Evolutionary conservation across 176 grass and related monocot species (phyloP).

Genomic region (Oryza officinalis): DNA sequence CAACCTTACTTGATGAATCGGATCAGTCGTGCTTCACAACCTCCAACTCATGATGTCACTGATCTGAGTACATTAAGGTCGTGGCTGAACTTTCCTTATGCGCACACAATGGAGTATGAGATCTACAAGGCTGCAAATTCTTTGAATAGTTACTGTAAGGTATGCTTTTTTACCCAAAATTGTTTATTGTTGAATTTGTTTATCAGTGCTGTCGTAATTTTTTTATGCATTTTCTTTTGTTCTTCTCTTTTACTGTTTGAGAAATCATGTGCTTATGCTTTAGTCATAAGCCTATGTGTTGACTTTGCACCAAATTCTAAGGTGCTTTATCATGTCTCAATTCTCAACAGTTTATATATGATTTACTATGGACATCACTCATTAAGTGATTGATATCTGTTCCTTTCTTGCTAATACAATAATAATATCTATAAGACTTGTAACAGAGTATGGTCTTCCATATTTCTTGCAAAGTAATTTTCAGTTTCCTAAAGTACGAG

Average conservation of each 20-base stretch:
- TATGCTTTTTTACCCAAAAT: constrained; percentile 19
- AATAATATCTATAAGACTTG: background rate
- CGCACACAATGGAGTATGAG: constrained; percentile 63
- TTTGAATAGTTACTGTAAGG: constrained; percentile 58
- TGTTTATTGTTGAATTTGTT: background rate
- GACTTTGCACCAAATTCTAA: background rate
- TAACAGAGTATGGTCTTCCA: background rate
- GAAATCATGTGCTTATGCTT: constrained; percentile 5
- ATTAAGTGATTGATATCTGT: background rate
- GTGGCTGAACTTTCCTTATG: constrained; percentile 67
- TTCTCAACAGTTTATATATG: background rate
- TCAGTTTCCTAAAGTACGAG: background rate
- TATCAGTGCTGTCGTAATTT: background rate
- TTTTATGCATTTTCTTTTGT: background rate
- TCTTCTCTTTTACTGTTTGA: background rate
- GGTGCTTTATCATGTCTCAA: background rate
- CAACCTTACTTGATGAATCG: constrained; percentile 60
- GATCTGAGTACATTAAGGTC: constrained; percentile 63
- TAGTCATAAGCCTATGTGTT: background rate
- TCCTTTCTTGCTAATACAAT: background rate
- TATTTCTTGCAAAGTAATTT: background rate
- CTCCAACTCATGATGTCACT: constrained; percentile 62
- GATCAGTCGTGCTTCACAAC: constrained; percentile 56
- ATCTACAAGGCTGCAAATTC: constrained; percentile 74
- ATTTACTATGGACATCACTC: background rate